phyloP scores from a whole-genome alignment of 345 rosid genomes.

The Bretschneidera sinensis region DNA sequence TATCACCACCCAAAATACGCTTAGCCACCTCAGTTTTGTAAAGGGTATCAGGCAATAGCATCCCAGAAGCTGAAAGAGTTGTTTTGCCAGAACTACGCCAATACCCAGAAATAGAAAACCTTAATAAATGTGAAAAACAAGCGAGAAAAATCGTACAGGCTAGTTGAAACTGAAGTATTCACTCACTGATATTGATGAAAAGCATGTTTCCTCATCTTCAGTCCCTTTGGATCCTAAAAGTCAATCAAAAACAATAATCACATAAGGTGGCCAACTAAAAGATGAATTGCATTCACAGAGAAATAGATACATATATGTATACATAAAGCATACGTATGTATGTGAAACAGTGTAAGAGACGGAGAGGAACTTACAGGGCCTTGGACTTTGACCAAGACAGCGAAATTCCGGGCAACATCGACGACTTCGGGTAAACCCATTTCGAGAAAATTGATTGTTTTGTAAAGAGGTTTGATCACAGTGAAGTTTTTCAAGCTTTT shows the following conservation, averaged over 20 bases:
- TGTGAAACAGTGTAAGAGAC: conserved; percentile 2
- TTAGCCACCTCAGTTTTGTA: conserved; percentile 35
- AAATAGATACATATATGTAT: not conserved
- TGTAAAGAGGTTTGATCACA: not conserved
- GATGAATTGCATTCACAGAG: not conserved
- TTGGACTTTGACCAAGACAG: conserved; percentile 72
- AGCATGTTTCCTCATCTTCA: conserved; percentile 91
- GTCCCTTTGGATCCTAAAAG: conserved; percentile 77
- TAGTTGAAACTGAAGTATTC: not conserved
- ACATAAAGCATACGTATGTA: too few relatives aligned
- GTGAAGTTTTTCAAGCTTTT: too few relatives aligned
- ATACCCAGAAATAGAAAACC: conserved; percentile 6
- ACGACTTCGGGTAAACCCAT: conserved; percentile 62
- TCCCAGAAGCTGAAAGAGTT: conserved; percentile 86
- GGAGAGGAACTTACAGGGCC: conserved; percentile 65
- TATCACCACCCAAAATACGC: conserved; percentile 22
- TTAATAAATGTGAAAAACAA: not conserved
- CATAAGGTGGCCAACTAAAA: not conserved
- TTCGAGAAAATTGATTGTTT: not conserved
- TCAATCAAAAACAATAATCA: not conserved
- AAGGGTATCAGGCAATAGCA: conserved; percentile 51
- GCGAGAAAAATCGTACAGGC: not conserved
- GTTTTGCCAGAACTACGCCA: conserved; percentile 69
- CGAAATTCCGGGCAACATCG: conserved; percentile 45
- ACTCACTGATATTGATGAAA: conserved; percentile 82